These are phyloP conservation scores for Golubevia sp. DNA, from an alignment of 1,284 basidiomycete genomes.

Conservation along the genomic window DNA sequence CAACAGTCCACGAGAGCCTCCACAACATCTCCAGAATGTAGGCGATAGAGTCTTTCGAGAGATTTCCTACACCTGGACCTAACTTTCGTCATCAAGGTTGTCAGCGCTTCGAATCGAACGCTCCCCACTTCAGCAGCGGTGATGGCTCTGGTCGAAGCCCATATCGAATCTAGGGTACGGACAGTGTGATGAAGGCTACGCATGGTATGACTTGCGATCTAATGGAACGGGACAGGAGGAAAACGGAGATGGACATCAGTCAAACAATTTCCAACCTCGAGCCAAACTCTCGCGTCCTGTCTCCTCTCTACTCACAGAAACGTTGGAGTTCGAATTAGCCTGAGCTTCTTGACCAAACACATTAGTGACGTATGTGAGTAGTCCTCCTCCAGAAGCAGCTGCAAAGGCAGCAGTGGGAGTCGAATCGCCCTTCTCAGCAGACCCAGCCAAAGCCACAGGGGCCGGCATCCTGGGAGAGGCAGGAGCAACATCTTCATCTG, in stretches of 20 bases:
- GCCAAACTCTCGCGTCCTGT: neutral
- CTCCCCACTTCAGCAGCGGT: neutral
- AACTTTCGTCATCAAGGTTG: neutral
- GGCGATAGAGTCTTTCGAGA: constrained; percentile 83
- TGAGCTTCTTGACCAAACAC: constrained; percentile 17
- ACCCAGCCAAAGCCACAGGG: too few species aligned
- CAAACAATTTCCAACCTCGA: too few species aligned
- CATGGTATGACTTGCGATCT: neutral
- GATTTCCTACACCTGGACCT: constrained; percentile 74
- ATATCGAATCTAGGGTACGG: constrained; percentile 31
- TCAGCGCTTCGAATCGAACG: neutral
- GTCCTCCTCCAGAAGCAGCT: constrained; percentile 3
- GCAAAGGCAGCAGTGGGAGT: too few species aligned
- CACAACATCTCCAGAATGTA: constrained; percentile 77
- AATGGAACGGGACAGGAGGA: neutral
- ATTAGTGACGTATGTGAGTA: constrained; percentile 41
- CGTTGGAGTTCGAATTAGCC: neutral
- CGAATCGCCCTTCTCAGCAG: too few species aligned
- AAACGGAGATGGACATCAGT: neutral
- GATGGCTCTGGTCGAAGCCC: constrained; percentile 8
- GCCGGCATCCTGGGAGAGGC: too few species aligned
- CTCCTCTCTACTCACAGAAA: neutral
- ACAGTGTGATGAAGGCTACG: constrained; percentile 20
- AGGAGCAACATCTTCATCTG: too few species aligned
- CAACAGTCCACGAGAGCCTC: constrained; percentile 81